Evolutionary conservation across 306 rosid species (phyloP), one percentile per base, ranked within the genome.

Genomic region (Alnus glutinosa): DNA sequence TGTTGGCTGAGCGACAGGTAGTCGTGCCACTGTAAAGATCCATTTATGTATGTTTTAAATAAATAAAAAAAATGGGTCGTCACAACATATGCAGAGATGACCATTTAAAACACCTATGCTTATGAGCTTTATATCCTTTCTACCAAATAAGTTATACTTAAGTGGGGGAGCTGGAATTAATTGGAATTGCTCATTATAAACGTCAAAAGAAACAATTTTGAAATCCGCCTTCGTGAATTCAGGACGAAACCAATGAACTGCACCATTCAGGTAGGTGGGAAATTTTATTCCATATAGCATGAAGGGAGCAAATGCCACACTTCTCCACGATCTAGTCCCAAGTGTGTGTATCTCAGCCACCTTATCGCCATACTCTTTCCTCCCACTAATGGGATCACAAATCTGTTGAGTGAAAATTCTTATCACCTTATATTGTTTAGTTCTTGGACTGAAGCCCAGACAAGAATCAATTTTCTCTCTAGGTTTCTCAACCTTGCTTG

Each of bases 221-320:
- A 7, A 42, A 5, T 42, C 46, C 7, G 46, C 1, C 46, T 42
- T 4, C 46, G 7, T 1, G 1, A 42, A 42, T 4, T 42, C 7
- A 11, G 0, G 1, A 68, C 7, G 6, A 55, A 79, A 58, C 78
- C 81, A 79, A n/a, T 79, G 74, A 48, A 82, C 8, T 5, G 80
- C 61, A 36, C 86, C 84, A 2, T 74, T 39, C 11, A 73, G 9
- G 44, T 67, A 73, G 75, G 54, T 79, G 18, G 80, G 71, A 52
- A 23, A 71, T 0, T 6, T 30, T 36, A 37, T 19, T 28, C 1
- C 68, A 30, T 1, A 0, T 14, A 28, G 0, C n/a, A 5, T 5
- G 13, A 0, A 9, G 1, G 32, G 28, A 51, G 19, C 13, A 13
- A 1, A 7, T 18, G 6, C 52, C 8, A 69, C 10, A 12, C 11